A percentile compares a stretch with the other conserved stretches of the same genome.
Evolutionary conservation across 2,329 filamentous ascomycete species (phyloP).

Genomic region (Diaporthe amygdali): DNA sequence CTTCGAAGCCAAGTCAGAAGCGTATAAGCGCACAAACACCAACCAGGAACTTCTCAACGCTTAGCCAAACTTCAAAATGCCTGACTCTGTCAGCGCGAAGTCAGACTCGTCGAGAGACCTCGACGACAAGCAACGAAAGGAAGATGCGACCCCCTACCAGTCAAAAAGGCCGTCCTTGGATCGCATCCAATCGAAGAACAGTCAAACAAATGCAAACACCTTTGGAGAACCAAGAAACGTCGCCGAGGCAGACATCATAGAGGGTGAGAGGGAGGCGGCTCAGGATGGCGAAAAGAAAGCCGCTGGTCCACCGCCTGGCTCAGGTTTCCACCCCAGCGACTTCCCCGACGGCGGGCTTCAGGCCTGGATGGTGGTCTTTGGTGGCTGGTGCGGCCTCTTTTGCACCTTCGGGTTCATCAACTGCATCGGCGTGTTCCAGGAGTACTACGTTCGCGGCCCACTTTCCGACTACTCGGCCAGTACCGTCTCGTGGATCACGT

Average conservation of each 20-base stretch:
- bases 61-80: not conserved
- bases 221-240: slow-evolving; percentile 37
- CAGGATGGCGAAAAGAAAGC: slow-evolving; percentile 24
- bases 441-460: slow-evolving; percentile 56
- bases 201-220: slow-evolving; percentile 41
- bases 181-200: slow-evolving; percentile 38
- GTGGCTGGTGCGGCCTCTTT: slow-evolving; percentile 41
- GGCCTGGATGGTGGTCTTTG: slow-evolving; percentile 55
- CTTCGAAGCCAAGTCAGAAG: not conserved
- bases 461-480: slow-evolving; percentile 52
- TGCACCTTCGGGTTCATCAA: slow-evolving; percentile 45
- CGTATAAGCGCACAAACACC: not conserved
- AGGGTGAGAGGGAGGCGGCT: slow-evolving; percentile 33
- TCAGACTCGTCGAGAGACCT: slow-evolving; percentile 24
- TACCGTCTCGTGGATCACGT: slow-evolving; percentile 62
- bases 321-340: slow-evolving; percentile 42
- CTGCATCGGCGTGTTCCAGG: slow-evolving; percentile 59
- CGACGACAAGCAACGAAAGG: slow-evolving; percentile 10
- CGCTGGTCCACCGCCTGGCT: slow-evolving; percentile 30
- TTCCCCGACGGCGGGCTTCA: slow-evolving; percentile 58
- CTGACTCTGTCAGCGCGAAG: not conserved
- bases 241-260: slow-evolving; percentile 35
- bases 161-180: slow-evolving; percentile 28
- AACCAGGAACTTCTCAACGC: not conserved
- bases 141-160: slow-evolving; percentile 7